These are phyloP conservation scores for Cornus kousa DNA, from an alignment of 148 eudicot genomes.

Conservation along the genomic window DNA sequence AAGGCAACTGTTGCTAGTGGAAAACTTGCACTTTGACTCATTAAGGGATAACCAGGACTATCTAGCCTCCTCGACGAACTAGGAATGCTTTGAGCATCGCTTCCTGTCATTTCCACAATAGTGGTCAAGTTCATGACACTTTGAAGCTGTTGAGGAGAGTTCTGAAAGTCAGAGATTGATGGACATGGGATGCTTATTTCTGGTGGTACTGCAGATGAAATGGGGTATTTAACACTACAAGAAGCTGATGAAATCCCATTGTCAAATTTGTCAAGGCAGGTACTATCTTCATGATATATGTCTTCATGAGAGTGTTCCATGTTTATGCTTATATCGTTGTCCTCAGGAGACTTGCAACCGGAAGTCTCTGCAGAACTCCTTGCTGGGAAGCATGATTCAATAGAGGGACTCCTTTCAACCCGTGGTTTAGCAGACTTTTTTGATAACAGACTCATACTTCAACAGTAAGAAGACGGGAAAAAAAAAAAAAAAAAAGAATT, in stretches of 20 bases:
- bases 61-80: not conserved
- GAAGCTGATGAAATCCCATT: not conserved
- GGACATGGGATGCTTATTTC: not conserved
- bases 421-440: not conserved
- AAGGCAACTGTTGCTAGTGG: conserved; percentile 10
- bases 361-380: conserved; percentile 1
- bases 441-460: not conserved
- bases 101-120: not conserved
- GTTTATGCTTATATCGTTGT: conserved; percentile 2
- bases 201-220: not conserved
- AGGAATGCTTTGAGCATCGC: not conserved
- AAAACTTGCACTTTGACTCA: conserved; percentile 4
- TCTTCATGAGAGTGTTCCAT: not conserved
- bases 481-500: not conserved
- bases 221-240: not conserved
- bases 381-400: conserved; percentile 18
- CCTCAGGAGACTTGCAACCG: conserved; percentile 16
- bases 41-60: not conserved
- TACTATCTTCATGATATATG: not conserved
- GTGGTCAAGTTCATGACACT: not conserved
- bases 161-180: not conserved
- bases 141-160: conserved; percentile 3
- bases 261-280: not conserved
- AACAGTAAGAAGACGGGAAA: not conserved
- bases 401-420: conserved; percentile 10